Conservation (phyloP, 2,329 filamentous ascomycete species). For the Arthrobotrys megalospora region DNA sequence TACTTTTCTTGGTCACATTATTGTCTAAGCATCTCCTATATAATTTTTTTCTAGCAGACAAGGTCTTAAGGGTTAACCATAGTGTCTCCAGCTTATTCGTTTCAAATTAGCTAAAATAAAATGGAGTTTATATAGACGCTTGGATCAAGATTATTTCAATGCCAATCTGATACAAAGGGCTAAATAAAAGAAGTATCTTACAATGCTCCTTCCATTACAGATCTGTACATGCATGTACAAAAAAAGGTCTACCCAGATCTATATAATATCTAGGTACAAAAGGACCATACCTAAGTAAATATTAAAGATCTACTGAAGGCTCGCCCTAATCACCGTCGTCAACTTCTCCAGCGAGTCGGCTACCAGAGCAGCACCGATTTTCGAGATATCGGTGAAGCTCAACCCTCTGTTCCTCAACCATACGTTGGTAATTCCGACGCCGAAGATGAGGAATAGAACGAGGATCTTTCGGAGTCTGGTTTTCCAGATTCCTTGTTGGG, state of each 20-base stretch:
- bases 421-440: slow-evolving; percentile 7
- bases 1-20: background rate
- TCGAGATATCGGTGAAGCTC: slow-evolving; percentile 30
- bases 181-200: slow-evolving; percentile 4
- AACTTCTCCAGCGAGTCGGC: slow-evolving; percentile 17
- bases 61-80: background rate
- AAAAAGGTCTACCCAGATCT: background rate
- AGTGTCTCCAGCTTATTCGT: too few relatives aligned
- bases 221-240: background rate
- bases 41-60: background rate
- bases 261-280: background rate
- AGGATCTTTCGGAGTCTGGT: slow-evolving; percentile 41
- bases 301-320: slow-evolving; percentile 9
- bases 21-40: too few relatives aligned
- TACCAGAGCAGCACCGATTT: background rate
- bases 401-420: slow-evolving; percentile 33
- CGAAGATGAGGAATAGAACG: slow-evolving; percentile 45
- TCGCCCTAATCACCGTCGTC: background rate
- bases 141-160: background rate
- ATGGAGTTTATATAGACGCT: background rate
- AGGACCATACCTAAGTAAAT: background rate
- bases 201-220: background rate
- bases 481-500: slow-evolving; percentile 46
- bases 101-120: too few relatives aligned
- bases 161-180: background rate